Conservation (phyloP, 208 protist species). For the Leishmania tropica region DNA sequence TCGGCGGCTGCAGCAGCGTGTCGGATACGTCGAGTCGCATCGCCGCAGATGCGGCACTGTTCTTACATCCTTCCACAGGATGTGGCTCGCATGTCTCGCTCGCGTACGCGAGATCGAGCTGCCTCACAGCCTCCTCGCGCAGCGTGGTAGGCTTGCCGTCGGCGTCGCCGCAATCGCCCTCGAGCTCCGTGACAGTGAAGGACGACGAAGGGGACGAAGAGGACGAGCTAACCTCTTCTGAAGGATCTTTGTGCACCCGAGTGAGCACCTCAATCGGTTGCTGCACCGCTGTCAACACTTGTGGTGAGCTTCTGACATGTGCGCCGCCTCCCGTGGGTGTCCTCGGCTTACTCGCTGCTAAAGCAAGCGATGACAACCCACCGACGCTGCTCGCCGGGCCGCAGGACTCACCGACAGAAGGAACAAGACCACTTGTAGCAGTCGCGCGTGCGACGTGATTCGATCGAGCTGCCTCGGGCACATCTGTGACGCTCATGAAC, state of each 20-base stretch:
- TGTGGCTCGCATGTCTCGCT: neutral
- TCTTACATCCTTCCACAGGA: neutral
- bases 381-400: neutral
- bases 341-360: neutral
- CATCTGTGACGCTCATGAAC: conserved; percentile 7
- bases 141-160: neutral
- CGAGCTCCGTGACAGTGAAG: neutral
- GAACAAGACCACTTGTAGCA: neutral
- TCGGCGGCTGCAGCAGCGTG: conserved; percentile 30
- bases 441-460: neutral
- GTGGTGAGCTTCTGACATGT: neutral
- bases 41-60: neutral
- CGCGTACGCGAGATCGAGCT: neutral
- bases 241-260: neutral
- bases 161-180: neutral
- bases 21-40: conserved; percentile 15
- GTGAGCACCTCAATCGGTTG: no score
- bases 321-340: neutral
- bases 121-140: neutral
- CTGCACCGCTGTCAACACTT: neutral
- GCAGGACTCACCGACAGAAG: neutral
- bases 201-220: neutral
- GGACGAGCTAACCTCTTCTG: conserved; percentile 1
- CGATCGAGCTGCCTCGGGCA: neutral
- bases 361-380: neutral